Evolutionary conservation across 306 rosid genomes (phyloP).

Genomic region (Purshia tridentata): DNA sequence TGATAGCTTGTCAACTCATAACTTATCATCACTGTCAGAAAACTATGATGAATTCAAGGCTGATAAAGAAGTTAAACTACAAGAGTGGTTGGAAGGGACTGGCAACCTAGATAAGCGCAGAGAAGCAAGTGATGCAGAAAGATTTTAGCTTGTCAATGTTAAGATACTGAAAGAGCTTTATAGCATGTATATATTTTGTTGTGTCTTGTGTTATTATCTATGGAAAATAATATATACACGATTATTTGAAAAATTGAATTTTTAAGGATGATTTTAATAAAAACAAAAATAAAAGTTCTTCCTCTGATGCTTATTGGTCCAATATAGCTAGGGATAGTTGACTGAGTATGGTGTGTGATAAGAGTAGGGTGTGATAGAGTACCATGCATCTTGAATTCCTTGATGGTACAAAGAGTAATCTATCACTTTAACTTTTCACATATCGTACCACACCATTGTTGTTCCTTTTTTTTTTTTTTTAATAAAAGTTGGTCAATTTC

Average conservation of each 20-base stretch:
- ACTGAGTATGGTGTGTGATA: too few species aligned
- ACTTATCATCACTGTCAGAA: constrained; percentile 42
- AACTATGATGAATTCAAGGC: constrained; percentile 70
- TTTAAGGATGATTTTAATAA: background rate
- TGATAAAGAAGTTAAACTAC: constrained; percentile 67
- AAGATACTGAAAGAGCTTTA: constrained; percentile 9
- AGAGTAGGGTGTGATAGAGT: background rate
- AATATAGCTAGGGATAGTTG: too few species aligned
- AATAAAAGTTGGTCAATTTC: too few species aligned
- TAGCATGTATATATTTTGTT: constrained; percentile 24
- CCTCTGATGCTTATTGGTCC: background rate
- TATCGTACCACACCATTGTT: too few species aligned
- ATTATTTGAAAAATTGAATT: constrained; percentile 7
- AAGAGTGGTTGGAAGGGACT: constrained; percentile 74
- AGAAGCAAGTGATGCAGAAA: constrained; percentile 30
- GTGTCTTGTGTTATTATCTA: constrained; percentile 18
- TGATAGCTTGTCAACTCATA: constrained; percentile 25
- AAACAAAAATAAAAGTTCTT: too few species aligned
- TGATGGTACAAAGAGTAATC: too few species aligned
- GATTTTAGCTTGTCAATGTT: constrained; percentile 27
- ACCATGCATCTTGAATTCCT: too few species aligned
- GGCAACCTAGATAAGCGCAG: constrained; percentile 29
- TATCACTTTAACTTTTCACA: too few species aligned
- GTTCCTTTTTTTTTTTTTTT: too few species aligned
- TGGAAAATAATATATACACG: constrained; percentile 12